A percentile compares a stretch with the other conserved stretches of the same genome.
These are phyloP conservation scores for Grosmannia huntii DNA, from an alignment of 2,329 filamentous ascomycete genomes.

Conservation along the genomic window DNA sequence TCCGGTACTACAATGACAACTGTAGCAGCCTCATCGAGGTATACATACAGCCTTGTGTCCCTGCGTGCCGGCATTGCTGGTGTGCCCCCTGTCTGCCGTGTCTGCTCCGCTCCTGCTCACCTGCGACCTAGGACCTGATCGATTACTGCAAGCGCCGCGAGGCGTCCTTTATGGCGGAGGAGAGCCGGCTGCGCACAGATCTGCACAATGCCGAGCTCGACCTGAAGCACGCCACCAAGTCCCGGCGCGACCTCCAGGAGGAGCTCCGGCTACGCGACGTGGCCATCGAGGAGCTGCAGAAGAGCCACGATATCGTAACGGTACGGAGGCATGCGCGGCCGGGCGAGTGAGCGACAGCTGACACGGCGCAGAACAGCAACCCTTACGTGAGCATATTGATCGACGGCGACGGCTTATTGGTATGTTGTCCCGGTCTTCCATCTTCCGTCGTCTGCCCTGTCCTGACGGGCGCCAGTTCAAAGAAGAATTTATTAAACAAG, in stretches of 20 bases:
- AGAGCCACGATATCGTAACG: constrained; percentile 28
- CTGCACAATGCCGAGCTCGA: constrained; percentile 35
- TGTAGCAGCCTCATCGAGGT: neutral
- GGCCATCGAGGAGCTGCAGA: neutral
- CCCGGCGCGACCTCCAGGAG: constrained; percentile 37
- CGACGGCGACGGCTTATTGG: constrained; percentile 50
- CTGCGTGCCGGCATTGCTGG: no score
- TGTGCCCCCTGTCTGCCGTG: no score
- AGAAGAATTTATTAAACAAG: constrained; percentile 38
- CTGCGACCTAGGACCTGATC: constrained; percentile 29
- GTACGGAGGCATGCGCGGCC: constrained; percentile 18
- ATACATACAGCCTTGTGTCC: neutral
- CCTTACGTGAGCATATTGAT: constrained; percentile 48
- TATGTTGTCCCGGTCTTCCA: constrained; percentile 17
- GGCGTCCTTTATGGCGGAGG: constrained; percentile 29
- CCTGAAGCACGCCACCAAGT: constrained; percentile 33
- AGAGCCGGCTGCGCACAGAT: constrained; percentile 25
- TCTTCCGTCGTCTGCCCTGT: neutral
- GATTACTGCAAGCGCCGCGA: constrained; percentile 33
- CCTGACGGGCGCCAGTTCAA: constrained; percentile 35
- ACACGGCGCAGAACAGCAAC: constrained; percentile 32
- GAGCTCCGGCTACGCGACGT: constrained; percentile 19
- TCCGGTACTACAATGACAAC: neutral
- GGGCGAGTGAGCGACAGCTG: neutral
- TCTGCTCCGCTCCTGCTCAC: neutral